These are phyloP conservation scores for Solanum habrochaites DNA, from an alignment of 257 asterid species.

Conservation along the genomic window DNA sequence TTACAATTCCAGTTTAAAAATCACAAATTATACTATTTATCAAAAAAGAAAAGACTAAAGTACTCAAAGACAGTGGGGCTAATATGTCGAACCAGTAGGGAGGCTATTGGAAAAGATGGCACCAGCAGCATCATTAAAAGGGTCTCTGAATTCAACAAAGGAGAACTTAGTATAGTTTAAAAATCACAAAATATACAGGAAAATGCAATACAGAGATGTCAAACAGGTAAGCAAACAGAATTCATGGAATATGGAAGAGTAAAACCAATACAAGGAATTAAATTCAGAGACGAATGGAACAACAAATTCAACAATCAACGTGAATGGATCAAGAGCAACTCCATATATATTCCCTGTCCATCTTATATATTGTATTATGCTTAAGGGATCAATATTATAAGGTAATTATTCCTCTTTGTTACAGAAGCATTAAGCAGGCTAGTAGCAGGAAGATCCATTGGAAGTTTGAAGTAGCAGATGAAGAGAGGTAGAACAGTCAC, in stretches of 20 bases:
- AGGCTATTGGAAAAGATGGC: constrained; percentile 34
- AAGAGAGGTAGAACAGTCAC: background rate
- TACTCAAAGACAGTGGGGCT: background rate
- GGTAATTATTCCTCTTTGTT: background rate
- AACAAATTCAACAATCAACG: background rate
- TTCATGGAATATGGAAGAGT: background rate
- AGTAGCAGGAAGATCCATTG: background rate
- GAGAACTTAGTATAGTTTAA: background rate
- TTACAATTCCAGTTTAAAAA: background rate
- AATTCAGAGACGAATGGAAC: background rate
- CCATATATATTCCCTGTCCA: background rate
- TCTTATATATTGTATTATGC: background rate
- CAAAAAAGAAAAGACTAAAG: background rate
- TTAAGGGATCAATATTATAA: background rate
- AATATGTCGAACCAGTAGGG: constrained; percentile 40
- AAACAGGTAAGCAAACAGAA: background rate
- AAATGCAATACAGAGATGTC: background rate
- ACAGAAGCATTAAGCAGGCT: background rate
- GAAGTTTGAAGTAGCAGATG: background rate
- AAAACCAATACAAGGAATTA: background rate
- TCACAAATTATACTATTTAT: background rate
- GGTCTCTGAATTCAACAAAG: constrained; percentile 23
- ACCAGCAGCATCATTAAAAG: constrained; percentile 46
- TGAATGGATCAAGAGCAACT: background rate
- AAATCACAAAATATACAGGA: background rate